A percentile compares a stretch with the other conserved stretches of the same genome.
These are phyloP conservation scores for Trichoderma endophyticum DNA, from an alignment of 2,329 filamentous ascomycete species.

Conservation along the genomic window DNA sequence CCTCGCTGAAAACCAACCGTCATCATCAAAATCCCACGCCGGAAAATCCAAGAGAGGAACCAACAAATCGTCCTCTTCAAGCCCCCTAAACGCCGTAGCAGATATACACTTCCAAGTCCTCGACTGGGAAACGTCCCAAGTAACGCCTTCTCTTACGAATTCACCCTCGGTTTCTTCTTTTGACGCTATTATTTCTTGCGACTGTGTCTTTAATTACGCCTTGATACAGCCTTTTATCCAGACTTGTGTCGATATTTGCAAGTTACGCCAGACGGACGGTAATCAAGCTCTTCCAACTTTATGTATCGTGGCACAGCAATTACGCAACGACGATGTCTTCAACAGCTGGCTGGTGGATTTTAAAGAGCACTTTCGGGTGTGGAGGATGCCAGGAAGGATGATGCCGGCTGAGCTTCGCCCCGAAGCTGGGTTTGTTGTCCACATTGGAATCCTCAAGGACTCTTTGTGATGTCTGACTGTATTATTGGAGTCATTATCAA, in stretches of 20 bases:
- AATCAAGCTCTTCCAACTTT: conserved; percentile 53
- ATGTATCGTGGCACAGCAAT: conserved; percentile 83
- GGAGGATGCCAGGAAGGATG: conserved; percentile 67
- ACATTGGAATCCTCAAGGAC: conserved; percentile 64
- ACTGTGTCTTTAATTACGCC: conserved; percentile 93
- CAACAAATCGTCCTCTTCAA: background rate
- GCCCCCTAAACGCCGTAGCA: conserved; percentile 13
- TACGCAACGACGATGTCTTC: conserved; percentile 81
- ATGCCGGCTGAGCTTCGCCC: conserved; percentile 58
- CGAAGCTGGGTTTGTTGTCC: conserved; percentile 75
- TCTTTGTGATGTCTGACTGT: background rate
- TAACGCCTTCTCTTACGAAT: conserved; percentile 43
- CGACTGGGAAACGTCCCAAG: conserved; percentile 76
- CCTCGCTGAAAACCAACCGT: conserved; percentile 56
- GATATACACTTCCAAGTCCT: conserved; percentile 57
- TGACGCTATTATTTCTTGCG: conserved; percentile 77
- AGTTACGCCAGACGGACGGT: conserved; percentile 42
- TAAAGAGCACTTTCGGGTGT: conserved; percentile 63
- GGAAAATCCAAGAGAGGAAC: background rate
- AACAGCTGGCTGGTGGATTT: conserved; percentile 75
- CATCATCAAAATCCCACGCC: background rate
- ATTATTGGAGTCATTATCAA: background rate
- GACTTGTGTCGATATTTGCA: conserved; percentile 73
- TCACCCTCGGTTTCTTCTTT: conserved; percentile 46
- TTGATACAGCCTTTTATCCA: conserved; percentile 79